These are phyloP conservation scores for Pseudogymnoascus sp. DNA, from an alignment of 2,329 filamentous ascomycete species.

Conservation along the genomic window DNA sequence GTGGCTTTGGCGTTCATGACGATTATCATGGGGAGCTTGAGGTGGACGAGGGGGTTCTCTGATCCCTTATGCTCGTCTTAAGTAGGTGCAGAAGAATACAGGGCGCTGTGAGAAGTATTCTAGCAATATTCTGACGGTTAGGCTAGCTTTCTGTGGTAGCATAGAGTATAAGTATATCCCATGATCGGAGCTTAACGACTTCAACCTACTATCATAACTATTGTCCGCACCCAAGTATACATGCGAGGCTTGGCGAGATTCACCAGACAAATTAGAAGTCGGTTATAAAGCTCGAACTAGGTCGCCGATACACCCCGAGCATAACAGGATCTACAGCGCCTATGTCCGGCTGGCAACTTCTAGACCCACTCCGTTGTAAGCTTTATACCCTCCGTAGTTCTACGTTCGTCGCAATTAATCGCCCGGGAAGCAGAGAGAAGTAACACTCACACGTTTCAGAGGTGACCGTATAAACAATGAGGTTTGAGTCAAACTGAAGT, in stretches of 20 bases:
- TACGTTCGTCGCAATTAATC: not conserved
- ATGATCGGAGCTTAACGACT: too few species aligned
- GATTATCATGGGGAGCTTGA: conserved; percentile 64
- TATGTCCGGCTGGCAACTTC: not conserved
- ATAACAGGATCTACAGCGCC: not conserved
- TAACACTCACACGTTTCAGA: not conserved
- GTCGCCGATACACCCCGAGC: not conserved
- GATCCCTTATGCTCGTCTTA: conserved; percentile 19
- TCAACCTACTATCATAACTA: too few species aligned
- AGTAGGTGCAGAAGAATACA: not conserved
- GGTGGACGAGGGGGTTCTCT: conserved; percentile 57
- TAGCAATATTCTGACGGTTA: not conserved
- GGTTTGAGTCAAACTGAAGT: not conserved
- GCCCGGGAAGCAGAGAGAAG: not conserved
- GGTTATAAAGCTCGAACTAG: not conserved
- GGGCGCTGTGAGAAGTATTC: not conserved
- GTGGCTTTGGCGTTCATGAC: conserved; percentile 53
- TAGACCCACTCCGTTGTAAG: not conserved
- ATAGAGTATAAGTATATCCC: not conserved
- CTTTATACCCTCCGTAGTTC: not conserved
- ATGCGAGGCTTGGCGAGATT: too few species aligned
- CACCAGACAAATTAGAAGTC: not conserved
- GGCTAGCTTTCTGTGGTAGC: not conserved
- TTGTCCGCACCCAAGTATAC: too few species aligned
- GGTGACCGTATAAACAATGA: not conserved